Base-by-base conservation (phyloP, 2,329 filamentous ascomycete genomes). In the Hortaea werneckii region DNA sequence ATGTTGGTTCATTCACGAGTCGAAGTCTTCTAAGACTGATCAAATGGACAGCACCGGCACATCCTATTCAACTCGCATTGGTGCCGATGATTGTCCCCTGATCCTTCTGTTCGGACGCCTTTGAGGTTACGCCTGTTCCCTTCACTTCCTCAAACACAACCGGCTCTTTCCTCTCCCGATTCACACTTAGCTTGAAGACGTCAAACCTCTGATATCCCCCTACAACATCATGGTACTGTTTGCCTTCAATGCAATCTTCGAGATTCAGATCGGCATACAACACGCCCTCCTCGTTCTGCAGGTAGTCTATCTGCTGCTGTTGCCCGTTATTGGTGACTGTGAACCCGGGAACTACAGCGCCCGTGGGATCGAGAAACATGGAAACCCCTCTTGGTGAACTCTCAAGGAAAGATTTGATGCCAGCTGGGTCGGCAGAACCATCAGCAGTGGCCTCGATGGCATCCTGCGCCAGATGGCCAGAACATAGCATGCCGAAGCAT, bases 191-290 rank as follows among this genome's bases (percentile, higher is more conserved):
- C 29, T 75, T 63, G 51, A 78, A 79, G 1, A 79, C 63, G 54
- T 78, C 74, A 3, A 74, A 56, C 2, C 76, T 60, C 55, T 78
- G 76, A 58, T 78, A 78, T 0, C 73, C 73, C 0, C 75, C 75
- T 1, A 73, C 72, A 2, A 76, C 66, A 57, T 78, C 76, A 48
- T 77, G 75, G 49, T 73, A 78, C 54, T 78, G 75, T 51, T 79
- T 79, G 0, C 71, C 71, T 50, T 78, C 75, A 0, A 79, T 60
- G 35, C 72, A 76, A 4, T 69, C 64, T 0, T 65, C 62, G 4
- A 77, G 48, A 53, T 77, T 62, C 48, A 78, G 47, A 46, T 77
- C 73, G 0, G 72, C 72, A 52, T 77, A 78, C 6, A 75, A 41
- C 5, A 78, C 69, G 0, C 65, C 74, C 49, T 77, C 74, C 9